A percentile compares a stretch with the other conserved stretches of the same genome.
phyloP scores from a whole-genome alignment of 2,329 filamentous ascomycete species.

The Daldinia sp. region DNA sequence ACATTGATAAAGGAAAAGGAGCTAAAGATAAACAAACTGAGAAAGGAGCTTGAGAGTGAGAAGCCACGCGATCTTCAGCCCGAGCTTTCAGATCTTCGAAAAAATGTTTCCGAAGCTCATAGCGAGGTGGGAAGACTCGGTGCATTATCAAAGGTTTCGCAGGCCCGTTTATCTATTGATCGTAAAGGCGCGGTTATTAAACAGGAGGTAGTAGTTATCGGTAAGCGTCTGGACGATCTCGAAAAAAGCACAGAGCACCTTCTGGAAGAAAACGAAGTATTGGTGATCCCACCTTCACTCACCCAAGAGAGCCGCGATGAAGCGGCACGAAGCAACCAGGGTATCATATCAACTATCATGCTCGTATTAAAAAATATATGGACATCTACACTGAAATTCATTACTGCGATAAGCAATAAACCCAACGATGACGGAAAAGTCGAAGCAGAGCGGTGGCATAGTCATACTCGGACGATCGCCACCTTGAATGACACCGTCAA shows the following conservation, averaged over 20 bases:
- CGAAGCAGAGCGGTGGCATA: background rate
- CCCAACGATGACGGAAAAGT: background rate
- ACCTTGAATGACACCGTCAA: background rate
- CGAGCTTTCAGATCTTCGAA: background rate
- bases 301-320: no score
- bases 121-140: conserved; percentile 15
- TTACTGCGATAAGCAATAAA: background rate
- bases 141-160: conserved; percentile 11
- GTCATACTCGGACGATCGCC: background rate
- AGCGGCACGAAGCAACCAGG: background rate
- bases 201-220: background rate
- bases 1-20: background rate
- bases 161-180: conserved; percentile 18
- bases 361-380: background rate
- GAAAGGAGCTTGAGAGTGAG: background rate
- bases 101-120: background rate
- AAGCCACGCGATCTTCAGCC: background rate
- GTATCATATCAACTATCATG: background rate
- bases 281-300: background rate
- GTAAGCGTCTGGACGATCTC: background rate
- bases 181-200: background rate
- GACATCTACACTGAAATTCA: background rate
- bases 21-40: background rate
- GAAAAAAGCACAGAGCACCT: background rate
- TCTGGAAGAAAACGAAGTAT: background rate